Evolutionary conservation across 352 stramenopile species (phyloP).

Genomic region (Phytophthora colocasiae): DNA sequence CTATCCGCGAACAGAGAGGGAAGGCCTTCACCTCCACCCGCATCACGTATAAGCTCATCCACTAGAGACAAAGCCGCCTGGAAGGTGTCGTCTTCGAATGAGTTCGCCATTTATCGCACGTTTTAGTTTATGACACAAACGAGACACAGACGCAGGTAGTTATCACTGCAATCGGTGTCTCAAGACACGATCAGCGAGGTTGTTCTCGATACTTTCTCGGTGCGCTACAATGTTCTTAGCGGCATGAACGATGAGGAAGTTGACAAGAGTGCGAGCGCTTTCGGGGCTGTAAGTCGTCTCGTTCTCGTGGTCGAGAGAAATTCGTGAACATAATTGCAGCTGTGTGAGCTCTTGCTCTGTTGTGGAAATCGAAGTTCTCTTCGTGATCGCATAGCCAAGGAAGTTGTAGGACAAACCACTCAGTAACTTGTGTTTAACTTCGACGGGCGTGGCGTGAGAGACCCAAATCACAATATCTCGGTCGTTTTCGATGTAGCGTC

Average conservation of each 20-base stretch:
- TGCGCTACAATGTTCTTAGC: constrained; percentile 45
- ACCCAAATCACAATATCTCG: constrained; percentile 70
- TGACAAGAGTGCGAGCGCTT: constrained; percentile 43
- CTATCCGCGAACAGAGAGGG: neutral
- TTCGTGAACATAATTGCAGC: constrained; percentile 58
- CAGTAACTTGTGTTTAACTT: constrained; percentile 54
- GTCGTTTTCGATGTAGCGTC: constrained; percentile 59
- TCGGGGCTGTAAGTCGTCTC: constrained; percentile 33
- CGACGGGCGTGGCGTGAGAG: constrained; percentile 52
- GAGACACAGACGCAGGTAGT: neutral
- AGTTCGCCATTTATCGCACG: no score
- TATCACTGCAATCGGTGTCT: constrained; percentile 12
- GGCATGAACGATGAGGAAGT: constrained; percentile 54
- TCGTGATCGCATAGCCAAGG: constrained; percentile 65
- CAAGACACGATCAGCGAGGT: constrained; percentile 17
- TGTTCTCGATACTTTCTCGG: constrained; percentile 58
- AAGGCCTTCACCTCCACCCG: neutral
- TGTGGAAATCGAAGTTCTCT: constrained; percentile 32
- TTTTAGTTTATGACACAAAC: no score
- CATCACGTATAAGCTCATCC: constrained; percentile 1
- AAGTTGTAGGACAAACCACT: constrained; percentile 49
- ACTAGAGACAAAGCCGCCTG: constrained; percentile 5
- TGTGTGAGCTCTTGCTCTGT: constrained; percentile 38
- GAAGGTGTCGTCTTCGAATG: neutral
- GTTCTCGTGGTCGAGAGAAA: constrained; percentile 49